Conservation (phyloP, 306 rosid genomes). For the Medicago lupulina region DNA sequence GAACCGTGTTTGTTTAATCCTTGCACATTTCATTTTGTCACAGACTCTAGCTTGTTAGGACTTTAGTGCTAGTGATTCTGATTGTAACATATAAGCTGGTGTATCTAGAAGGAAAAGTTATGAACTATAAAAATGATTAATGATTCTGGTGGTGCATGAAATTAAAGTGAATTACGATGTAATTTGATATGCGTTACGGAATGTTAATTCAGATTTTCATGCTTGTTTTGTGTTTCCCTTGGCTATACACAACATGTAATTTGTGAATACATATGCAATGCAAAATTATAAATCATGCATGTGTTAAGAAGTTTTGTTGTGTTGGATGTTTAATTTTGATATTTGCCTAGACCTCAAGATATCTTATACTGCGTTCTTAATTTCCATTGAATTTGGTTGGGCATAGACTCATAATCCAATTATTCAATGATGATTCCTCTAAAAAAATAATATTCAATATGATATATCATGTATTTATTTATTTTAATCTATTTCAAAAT, state of each 20-base stretch:
- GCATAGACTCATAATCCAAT: no score
- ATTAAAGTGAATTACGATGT: conserved; percentile 35
- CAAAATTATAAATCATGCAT: not conserved
- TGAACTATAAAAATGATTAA: conserved; percentile 1
- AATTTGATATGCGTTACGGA: conserved; percentile 42
- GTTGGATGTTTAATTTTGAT: conserved; percentile 32
- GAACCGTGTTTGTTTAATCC: conserved; percentile 3
- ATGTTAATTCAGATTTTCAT: conserved; percentile 57
- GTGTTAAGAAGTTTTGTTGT: not conserved
- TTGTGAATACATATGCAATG: not conserved
- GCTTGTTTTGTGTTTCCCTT: conserved; percentile 29
- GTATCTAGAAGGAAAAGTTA: conserved; percentile 46
- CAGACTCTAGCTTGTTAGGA: conserved; percentile 3
- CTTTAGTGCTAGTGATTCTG: conserved; percentile 36
- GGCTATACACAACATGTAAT: no score
- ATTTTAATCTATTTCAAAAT: no score
- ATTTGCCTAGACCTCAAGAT: no score
- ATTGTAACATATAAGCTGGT: conserved; percentile 46
- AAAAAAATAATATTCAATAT: no score
- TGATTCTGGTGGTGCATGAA: conserved; percentile 40
- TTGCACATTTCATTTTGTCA: not conserved
- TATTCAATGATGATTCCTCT: no score
- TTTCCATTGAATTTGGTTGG: no score
- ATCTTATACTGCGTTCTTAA: no score
- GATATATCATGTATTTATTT: no score